Percentiles rank a stretch among this genome's conserved stretches.
Conservation (phyloP, 371 early-diverging fungal genomes). For the Astathelohania contejeani region DNA sequence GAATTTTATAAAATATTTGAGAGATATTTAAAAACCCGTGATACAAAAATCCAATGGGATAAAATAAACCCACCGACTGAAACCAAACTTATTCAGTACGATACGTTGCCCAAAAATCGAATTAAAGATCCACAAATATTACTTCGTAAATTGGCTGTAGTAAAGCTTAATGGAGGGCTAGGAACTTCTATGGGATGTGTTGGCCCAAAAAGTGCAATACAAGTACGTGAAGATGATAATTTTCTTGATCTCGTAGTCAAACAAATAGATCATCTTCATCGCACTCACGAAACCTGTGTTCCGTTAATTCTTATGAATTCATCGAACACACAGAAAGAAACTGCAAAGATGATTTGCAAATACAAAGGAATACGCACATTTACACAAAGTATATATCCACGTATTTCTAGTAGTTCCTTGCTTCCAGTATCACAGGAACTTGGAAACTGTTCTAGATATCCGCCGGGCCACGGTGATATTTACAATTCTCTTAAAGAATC, state of each 20-base stretch:
- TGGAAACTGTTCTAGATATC: slow-evolving; percentile 60
- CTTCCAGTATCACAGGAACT: slow-evolving; percentile 64
- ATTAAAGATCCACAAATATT: slow-evolving; percentile 13
- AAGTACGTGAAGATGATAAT: slow-evolving; percentile 88
- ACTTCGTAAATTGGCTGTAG: slow-evolving; percentile 76
- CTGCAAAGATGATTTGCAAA: slow-evolving; percentile 80
- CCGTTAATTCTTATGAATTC: slow-evolving; percentile 98
- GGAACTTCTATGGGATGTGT: slow-evolving; percentile 99
- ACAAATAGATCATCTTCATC: slow-evolving; percentile 89
- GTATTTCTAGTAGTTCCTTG: slow-evolving; percentile 76
- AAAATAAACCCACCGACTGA: slow-evolving; percentile 41
- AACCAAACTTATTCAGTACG: slow-evolving; percentile 41
- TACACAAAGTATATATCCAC: slow-evolving; percentile 85
- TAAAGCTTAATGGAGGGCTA: slow-evolving; percentile 95
- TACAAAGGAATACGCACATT: slow-evolving; percentile 80
- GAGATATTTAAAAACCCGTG: slow-evolving; percentile 38
- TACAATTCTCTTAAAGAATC: slow-evolving; percentile 78
- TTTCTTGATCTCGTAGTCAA: slow-evolving; percentile 91
- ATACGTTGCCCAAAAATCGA: slow-evolving; percentile 3
- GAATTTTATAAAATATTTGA: slow-evolving; percentile 44
- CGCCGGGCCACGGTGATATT: slow-evolving; percentile 97
- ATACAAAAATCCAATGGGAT: slow-evolving; percentile 47
- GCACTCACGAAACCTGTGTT: slow-evolving; percentile 65
- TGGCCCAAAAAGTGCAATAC: slow-evolving; percentile 93
- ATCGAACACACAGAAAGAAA: slow-evolving; percentile 93